Evolutionary conservation across 2,329 filamentous ascomycete genomes (phyloP).

Genomic region (Phaeosphaeriaceae sp.): DNA sequence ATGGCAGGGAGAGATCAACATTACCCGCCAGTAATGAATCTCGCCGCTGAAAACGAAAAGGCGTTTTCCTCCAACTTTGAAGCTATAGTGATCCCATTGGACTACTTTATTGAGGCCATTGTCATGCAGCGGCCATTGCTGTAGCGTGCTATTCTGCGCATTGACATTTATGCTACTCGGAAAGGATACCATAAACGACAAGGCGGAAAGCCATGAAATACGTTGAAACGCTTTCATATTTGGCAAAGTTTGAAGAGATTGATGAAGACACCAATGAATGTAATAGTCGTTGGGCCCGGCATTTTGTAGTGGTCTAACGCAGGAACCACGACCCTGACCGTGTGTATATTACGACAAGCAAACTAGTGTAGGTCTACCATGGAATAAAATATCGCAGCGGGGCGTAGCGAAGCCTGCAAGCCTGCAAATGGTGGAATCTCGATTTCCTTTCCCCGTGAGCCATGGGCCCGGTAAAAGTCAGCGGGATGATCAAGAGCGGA

Average conservation of each 20-base stretch:
- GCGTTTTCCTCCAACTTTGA: conserved; percentile 58
- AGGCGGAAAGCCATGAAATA: conserved; percentile 31
- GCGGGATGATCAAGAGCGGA: conserved; percentile 1
- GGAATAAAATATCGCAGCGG: conserved; percentile 11
- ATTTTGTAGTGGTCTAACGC: conserved; percentile 18
- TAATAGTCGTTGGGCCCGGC: conserved; percentile 14
- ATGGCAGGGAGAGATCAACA: neutral
- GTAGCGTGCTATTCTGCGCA: conserved; percentile 32
- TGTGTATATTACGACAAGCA: conserved; percentile 15
- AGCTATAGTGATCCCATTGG: conserved; percentile 62
- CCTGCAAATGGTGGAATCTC: conserved; percentile 23
- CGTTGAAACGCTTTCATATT: conserved; percentile 28
- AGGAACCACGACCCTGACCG: conserved; percentile 14
- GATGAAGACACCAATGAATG: conserved; percentile 23
- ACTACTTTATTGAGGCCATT: conserved; percentile 57
- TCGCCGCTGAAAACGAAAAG: conserved; percentile 62
- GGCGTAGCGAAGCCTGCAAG: conserved; percentile 9
- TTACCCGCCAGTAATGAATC: conserved; percentile 56
- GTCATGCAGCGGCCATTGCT: conserved; percentile 57
- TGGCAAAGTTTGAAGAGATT: conserved; percentile 13
- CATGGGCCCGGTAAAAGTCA: conserved; percentile 5
- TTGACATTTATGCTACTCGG: conserved; percentile 18
- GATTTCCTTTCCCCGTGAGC: conserved; percentile 1
- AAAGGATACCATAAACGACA: conserved; percentile 22
- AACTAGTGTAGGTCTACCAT: conserved; percentile 19